phyloP scores from a whole-genome alignment of 306 rosid genomes.

The Lathyrus sativus region DNA sequence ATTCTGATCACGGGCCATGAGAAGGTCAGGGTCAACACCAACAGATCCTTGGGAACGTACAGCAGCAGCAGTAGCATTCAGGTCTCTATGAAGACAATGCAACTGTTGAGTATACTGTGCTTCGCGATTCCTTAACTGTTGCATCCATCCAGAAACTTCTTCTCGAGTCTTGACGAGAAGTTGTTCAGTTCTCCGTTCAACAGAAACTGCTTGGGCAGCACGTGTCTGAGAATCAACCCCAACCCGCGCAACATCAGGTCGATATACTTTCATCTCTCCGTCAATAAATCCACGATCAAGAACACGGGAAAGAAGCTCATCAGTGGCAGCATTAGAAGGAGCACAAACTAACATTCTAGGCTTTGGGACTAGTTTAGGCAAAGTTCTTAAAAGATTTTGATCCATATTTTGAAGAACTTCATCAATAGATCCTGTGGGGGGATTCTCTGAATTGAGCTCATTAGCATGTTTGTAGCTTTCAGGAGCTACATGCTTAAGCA shows the following conservation, averaged over 20 bases:
- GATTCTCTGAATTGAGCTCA: slow-evolving; percentile 72
- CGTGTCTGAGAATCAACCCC: slow-evolving; percentile 99
- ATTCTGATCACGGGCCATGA: slow-evolving; percentile 87
- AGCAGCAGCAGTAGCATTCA: slow-evolving; percentile 86
- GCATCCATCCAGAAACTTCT: slow-evolving; percentile 88
- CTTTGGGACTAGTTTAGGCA: slow-evolving; percentile 93
- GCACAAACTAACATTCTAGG: slow-evolving; percentile 99
- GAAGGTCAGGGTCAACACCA: slow-evolving; percentile 94
- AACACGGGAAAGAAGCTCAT: slow-evolving; percentile 97
- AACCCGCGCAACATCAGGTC: slow-evolving; percentile 98
- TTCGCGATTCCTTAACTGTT: slow-evolving; percentile 80
- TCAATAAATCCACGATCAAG: slow-evolving; percentile 98
- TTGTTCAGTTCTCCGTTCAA: slow-evolving; percentile 98
- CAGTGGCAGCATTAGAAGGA: slow-evolving; percentile 99
- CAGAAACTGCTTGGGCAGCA: slow-evolving; percentile 99
- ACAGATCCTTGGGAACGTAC: slow-evolving; percentile 95
- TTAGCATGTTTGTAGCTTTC: slow-evolving; percentile 95
- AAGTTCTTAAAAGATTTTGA: slow-evolving; percentile 88
- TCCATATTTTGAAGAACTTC: slow-evolving; percentile 98
- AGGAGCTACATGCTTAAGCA: slow-evolving; percentile 95
- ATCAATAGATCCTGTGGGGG: slow-evolving; percentile 81
- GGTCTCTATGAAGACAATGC: slow-evolving; percentile 77
- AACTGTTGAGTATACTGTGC: slow-evolving; percentile 78
- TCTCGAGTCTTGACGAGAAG: slow-evolving; percentile 85
- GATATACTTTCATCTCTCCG: slow-evolving; percentile 98